Percentiles rank a stretch among this genome's conserved stretches.
Conservation (phyloP, 2,329 filamentous ascomycete species). For the Fusarium nanum region DNA sequence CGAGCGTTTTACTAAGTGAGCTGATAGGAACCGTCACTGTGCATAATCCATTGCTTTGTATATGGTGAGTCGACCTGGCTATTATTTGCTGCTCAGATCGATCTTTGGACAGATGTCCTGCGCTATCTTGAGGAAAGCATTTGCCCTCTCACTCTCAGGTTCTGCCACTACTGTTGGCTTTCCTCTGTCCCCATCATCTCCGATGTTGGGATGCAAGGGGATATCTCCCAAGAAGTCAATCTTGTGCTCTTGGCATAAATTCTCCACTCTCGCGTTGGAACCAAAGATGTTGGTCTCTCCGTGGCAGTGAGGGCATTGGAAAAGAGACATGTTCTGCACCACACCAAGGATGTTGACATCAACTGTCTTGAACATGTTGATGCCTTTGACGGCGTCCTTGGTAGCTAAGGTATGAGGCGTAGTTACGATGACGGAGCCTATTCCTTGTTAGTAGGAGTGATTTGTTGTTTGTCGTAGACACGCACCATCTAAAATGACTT, state of each 20-base stretch:
- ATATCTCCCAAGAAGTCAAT: conserved; percentile 90
- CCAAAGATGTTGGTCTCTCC: conserved; percentile 82
- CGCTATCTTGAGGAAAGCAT: conserved; percentile 79
- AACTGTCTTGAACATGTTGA: conserved; percentile 92
- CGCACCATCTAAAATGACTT: conserved; percentile 90
- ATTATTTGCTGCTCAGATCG: conserved; percentile 40
- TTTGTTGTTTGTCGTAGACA: too few species aligned
- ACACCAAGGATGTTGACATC: conserved; percentile 84
- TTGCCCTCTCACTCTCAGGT: conserved; percentile 77
- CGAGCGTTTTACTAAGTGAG: conserved; percentile 36
- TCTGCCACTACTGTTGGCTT: conserved; percentile 92
- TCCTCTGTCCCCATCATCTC: conserved; percentile 86
- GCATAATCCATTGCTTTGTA: not conserved
- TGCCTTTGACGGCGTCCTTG: conserved; percentile 90
- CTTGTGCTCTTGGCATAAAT: conserved; percentile 76
- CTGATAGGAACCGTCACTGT: conserved; percentile 24
- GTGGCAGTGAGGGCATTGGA: conserved; percentile 81
- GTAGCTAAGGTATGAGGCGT: conserved; percentile 94
- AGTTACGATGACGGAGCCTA: conserved; percentile 85
- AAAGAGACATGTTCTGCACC: conserved; percentile 92
- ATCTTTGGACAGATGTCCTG: conserved; percentile 63
- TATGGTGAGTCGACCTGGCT: conserved; percentile 4
- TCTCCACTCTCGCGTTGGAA: conserved; percentile 70
- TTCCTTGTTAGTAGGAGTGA: conserved; percentile 4
- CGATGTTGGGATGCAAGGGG: conserved; percentile 86